A percentile compares a stretch with the other conserved stretches of the same genome.
Conservation (phyloP, 345 rosid genomes). For the Excoecaria agallocha region DNA sequence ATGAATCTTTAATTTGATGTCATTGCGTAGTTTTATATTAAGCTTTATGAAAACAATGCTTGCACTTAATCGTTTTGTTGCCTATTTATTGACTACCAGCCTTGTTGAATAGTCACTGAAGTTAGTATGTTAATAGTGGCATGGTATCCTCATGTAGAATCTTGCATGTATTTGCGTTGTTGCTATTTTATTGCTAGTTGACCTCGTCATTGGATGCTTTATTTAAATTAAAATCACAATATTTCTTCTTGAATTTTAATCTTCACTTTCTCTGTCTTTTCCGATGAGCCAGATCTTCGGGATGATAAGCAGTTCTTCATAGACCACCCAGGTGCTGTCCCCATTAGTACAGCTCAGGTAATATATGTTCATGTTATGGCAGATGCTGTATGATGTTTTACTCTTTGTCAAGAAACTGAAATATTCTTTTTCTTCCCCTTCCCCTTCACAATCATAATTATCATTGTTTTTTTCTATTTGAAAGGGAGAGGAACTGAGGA, state of each 20-base stretch:
- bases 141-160: neutral
- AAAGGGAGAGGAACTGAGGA: slow-evolving; percentile 95
- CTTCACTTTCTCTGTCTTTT: neutral
- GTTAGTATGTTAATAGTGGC: too few relatives aligned
- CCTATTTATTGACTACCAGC: neutral
- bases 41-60: neutral
- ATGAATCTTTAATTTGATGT: too few relatives aligned
- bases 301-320: slow-evolving; percentile 36
- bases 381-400: neutral
- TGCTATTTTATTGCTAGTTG: too few relatives aligned
- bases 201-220: neutral
- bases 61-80: neutral
- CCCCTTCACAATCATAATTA: neutral
- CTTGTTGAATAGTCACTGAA: neutral
- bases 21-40: neutral
- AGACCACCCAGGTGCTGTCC: slow-evolving; percentile 38
- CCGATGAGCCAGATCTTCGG: slow-evolving; percentile 28
- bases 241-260: neutral
- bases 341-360: slow-evolving; percentile 33
- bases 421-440: neutral
- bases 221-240: neutral
- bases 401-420: neutral
- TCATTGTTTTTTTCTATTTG: neutral
- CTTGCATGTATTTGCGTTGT: neutral
- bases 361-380: neutral